These are phyloP conservation scores for Olyra latifolia DNA, from an alignment of 176 grass and related monocot species.

Conservation along the genomic window DNA sequence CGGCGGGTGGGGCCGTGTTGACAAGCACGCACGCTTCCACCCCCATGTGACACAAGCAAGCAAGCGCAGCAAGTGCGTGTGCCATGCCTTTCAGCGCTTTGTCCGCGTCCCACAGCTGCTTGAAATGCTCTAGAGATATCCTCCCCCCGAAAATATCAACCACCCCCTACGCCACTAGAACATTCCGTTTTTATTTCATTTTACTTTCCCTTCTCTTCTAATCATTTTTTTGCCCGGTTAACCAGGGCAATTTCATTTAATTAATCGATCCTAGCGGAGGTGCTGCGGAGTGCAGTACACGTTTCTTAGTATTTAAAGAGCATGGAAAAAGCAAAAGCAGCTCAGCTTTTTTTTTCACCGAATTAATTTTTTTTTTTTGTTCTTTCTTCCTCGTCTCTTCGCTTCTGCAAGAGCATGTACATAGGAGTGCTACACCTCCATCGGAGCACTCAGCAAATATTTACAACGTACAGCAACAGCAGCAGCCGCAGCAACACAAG, in stretches of 20 bases:
- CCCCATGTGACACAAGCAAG: conserved; percentile 8
- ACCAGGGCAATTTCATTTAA: too few species aligned
- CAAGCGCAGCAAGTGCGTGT: not conserved
- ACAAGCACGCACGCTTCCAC: not conserved
- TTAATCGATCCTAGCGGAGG: too few species aligned
- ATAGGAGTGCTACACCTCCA: conserved; percentile 22
- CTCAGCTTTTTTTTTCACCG: not conserved
- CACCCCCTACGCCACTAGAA: conserved; percentile 23
- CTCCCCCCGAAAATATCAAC: conserved; percentile 33
- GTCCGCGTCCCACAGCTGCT: not conserved
- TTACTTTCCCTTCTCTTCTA: not conserved
- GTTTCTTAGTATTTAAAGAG: not conserved
- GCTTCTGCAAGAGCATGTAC: conserved; percentile 26
- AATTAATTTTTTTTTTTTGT: conserved; percentile 8
- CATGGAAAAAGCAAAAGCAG: not conserved
- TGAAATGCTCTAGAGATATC: conserved; percentile 28
- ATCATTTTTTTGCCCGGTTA: too few species aligned
- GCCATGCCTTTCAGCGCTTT: conserved; percentile 16
- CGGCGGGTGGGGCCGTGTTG: not conserved
- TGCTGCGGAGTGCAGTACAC: too few species aligned
- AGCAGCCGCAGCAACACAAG: not conserved
- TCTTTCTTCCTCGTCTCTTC: conserved; percentile 25
- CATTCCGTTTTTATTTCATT: not conserved
- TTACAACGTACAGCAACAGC: conserved; percentile 33
- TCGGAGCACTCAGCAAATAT: conserved; percentile 40